phyloP scores from a whole-genome alignment of 192 early-diverging fungal species.

The Pilobolus umbonatus region DNA sequence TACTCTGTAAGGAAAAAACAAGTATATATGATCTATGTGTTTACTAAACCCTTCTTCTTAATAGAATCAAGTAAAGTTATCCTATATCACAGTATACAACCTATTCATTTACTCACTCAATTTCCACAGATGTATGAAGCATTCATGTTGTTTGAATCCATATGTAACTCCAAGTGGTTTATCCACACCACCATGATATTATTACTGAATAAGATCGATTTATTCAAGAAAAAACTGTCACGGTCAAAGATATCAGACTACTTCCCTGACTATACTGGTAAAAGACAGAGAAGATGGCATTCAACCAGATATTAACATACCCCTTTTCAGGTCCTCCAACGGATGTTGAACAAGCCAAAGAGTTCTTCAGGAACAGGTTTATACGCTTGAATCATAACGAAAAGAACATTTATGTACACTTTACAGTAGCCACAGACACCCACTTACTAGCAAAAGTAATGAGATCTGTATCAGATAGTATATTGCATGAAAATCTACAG shows the following conservation, averaged over 20 bases:
- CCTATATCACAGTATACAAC: neutral
- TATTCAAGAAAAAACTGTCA: slow-evolving; percentile 44
- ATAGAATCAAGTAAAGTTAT: slow-evolving; percentile 11
- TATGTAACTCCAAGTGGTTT: slow-evolving; percentile 57
- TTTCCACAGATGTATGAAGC: slow-evolving; percentile 49
- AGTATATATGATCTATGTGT: neutral
- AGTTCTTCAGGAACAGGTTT: slow-evolving; percentile 38
- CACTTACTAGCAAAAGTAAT: slow-evolving; percentile 41
- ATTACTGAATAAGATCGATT: slow-evolving; percentile 56
- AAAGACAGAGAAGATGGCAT: neutral
- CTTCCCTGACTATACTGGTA: slow-evolving; percentile 50
- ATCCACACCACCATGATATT: slow-evolving; percentile 50
- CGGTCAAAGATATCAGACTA: slow-evolving; percentile 36
- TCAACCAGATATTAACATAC: neutral
- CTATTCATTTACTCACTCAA: neutral
- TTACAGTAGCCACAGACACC: slow-evolving; percentile 47
- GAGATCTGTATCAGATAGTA: slow-evolving; percentile 30
- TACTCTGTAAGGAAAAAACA: slow-evolving; percentile 30
- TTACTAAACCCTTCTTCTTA: neutral
- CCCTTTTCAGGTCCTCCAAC: slow-evolving; percentile 15
- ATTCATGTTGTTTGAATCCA: slow-evolving; percentile 51
- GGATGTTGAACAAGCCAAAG: slow-evolving; percentile 13
- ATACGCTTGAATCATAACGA: slow-evolving; percentile 31
- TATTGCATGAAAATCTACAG: slow-evolving; percentile 21
- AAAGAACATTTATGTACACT: slow-evolving; percentile 46